Percentiles rank a stretch among this genome's conserved stretches.
phyloP scores from a whole-genome alignment of 2,329 filamentous ascomycete genomes.

The Colletotrichum trifolii region DNA sequence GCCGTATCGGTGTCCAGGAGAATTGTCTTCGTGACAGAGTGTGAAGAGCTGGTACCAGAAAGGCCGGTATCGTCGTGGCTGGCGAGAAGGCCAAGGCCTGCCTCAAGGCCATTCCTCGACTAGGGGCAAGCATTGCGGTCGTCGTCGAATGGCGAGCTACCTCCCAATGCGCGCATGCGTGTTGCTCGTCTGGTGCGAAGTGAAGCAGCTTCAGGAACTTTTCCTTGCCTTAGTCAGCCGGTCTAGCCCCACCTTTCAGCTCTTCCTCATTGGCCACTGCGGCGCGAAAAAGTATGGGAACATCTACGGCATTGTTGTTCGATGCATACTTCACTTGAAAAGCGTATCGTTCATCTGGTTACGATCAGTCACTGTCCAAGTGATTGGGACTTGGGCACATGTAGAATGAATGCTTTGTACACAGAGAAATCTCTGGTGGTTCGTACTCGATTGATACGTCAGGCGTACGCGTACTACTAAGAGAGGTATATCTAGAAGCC shows the following conservation, averaged over 20 bases:
- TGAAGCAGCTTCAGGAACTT: conserved; percentile 40
- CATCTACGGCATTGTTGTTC: no score
- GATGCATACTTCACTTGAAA: not conserved
- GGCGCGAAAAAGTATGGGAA: no score
- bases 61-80: conserved; percentile 71
- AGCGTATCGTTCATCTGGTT: no score
- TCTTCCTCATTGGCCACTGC: conserved; percentile 21
- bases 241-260: conserved; percentile 1
- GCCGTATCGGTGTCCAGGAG: conserved; percentile 73
- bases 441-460: conserved; percentile 46
- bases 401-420: not conserved
- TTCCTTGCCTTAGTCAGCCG: conserved; percentile 47
- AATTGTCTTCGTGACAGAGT: conserved; percentile 66
- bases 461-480: conserved; percentile 47
- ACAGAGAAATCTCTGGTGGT: conserved; percentile 41
- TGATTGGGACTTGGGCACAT: not conserved
- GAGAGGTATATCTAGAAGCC: conserved; percentile 54
- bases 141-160: conserved; percentile 47
- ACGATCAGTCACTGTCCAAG: no score
- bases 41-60: conserved; percentile 79
- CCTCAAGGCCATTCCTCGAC: conserved; percentile 69
- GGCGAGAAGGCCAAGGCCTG: conserved; percentile 62
- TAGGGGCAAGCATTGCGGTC: conserved; percentile 71
- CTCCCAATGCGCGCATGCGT: conserved; percentile 15
- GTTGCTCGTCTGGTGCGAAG: conserved; percentile 8